Base-by-base conservation (phyloP, 163 green algal species). In the Trebouxiophyceae sp. region DNA sequence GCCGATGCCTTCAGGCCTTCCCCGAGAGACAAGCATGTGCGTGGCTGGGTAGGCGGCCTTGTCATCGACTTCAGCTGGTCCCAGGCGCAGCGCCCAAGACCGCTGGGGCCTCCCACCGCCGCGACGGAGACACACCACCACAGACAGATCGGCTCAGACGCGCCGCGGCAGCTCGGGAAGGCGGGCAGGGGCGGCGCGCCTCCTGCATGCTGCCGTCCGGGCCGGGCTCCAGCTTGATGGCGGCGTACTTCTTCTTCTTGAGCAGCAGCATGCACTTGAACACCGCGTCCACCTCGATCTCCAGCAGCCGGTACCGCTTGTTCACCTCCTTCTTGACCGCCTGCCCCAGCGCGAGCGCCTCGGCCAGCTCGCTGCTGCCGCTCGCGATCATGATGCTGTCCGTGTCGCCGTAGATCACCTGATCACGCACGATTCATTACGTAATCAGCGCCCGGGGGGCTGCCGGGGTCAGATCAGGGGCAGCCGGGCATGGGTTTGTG, bases 241-340 rank as follows among this genome's bases (percentile, higher is more conserved):
- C 88, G 4, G 94, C 94, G 72, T 99, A 99, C 83, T 98, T 98
- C 74, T 99, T 99, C 88, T 99, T 99, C 84, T 97, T 98, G 4
- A 99, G 88, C 77, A 99, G 85, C 76, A 99, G 81, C 86, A 99
- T 95, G 71, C 81, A 84, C 68, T 89, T 87, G 82, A 91, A 99
- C 39, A 97, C 73, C 44, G 85, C 94, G 67, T 98, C 94, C 70
- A 97, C 85, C 78, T 98, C 94, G 65, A 98, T 96, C 79, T 98
- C 91, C 64, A 98, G 84, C 74, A 95, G 74, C 33, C 82, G 77
- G 81, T 96, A 96, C 5, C 81, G 74, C 74, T 86, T 86, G 80
- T 91, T 90, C 64, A 95, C 86, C 72, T 90, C 85, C 8, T 65
- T 68, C 77, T 95, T 95, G 66, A 95, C 83, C 44, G 63, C 55